A percentile compares a stretch with the other conserved stretches of the same genome.
Evolutionary conservation across 805 yeast genomes (phyloP).

Genomic region (Wickerhamiella sorbophila): DNA sequence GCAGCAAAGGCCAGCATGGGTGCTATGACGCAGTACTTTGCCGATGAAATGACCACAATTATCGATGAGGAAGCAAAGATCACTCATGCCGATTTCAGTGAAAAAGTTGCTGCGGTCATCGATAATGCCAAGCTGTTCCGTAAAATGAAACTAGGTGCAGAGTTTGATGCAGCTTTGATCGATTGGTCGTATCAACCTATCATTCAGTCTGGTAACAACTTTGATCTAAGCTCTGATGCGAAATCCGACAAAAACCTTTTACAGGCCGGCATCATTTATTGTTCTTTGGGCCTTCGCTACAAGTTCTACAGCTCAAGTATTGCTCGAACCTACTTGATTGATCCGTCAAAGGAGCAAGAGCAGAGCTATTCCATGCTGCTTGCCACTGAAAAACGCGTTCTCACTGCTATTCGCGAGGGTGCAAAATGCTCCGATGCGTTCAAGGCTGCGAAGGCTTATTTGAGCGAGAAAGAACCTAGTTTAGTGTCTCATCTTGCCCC

Average conservation of each 20-base stretch:
- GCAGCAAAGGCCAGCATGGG: slow-evolving; percentile 70
- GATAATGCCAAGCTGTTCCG: slow-evolving; percentile 65
- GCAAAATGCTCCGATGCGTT: slow-evolving; percentile 52
- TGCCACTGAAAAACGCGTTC: slow-evolving; percentile 52
- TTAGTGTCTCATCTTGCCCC: slow-evolving; percentile 50
- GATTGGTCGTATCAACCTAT: slow-evolving; percentile 95
- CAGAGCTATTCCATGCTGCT: slow-evolving; percentile 63
- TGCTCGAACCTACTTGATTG: slow-evolving; percentile 78
- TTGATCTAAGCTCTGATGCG: slow-evolving; percentile 73
- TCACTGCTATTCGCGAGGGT: slow-evolving; percentile 52
- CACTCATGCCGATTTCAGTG: slow-evolving; percentile 58
- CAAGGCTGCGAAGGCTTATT: slow-evolving; percentile 42
- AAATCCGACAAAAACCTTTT: slow-evolving; percentile 51
- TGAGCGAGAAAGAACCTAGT: slow-evolving; percentile 51
- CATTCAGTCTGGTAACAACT: slow-evolving; percentile 74
- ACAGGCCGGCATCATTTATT: slow-evolving; percentile 64
- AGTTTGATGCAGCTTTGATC: slow-evolving; percentile 58
- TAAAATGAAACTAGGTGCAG: slow-evolving; percentile 42
- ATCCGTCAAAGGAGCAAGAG: slow-evolving; percentile 70
- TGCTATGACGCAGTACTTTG: slow-evolving; percentile 59
- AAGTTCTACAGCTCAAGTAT: slow-evolving; percentile 79
- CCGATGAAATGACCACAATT: slow-evolving; percentile 73
- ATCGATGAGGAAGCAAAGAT: slow-evolving; percentile 78
- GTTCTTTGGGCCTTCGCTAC: slow-evolving; percentile 77
- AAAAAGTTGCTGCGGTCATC: slow-evolving; percentile 63